Percentiles rank a stretch among this genome's conserved stretches.
phyloP scores from a whole-genome alignment of 2,329 filamentous ascomycete species.

The Byssothecium circinans region DNA sequence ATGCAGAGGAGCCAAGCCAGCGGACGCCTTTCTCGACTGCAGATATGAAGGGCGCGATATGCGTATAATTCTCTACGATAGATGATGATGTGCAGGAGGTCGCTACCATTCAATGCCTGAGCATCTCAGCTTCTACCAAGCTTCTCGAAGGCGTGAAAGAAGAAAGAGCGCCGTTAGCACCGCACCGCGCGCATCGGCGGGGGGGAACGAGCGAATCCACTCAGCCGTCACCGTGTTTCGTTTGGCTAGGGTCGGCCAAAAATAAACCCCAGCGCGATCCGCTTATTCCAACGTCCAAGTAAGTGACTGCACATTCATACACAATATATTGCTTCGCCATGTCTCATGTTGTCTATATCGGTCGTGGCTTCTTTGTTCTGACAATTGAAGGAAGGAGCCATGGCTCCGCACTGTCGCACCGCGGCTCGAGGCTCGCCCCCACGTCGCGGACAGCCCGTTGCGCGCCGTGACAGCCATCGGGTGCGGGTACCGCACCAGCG shows the following conservation, averaged over 20 bases:
- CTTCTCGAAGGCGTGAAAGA: slow-evolving; percentile 7
- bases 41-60: slow-evolving; percentile 5
- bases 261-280: not conserved
- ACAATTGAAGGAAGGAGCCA: no score
- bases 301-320: no score
- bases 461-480: no score
- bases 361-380: no score
- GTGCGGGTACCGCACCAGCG: no score
- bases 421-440: no score
- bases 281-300: slow-evolving; percentile 10
- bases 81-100: no score
- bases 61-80: no score
- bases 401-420: no score
- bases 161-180: slow-evolving; percentile 1
- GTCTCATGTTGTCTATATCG: not conserved
- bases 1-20: slow-evolving; percentile 33
- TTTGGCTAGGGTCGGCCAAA: not conserved
- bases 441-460: no score
- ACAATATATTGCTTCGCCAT: not conserved
- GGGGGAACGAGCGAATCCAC: slow-evolving; percentile 1
- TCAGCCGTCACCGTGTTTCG: slow-evolving; percentile 2
- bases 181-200: slow-evolving; percentile 1
- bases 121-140: slow-evolving; percentile 1
- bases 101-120: not conserved
- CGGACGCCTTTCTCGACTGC: slow-evolving; percentile 10